A percentile compares a stretch with the other conserved stretches of the same genome.
These are phyloP conservation scores for Chimonanthus salicifolius DNA, from an alignment of 164 flowering plant genomes.

Conservation along the genomic window DNA sequence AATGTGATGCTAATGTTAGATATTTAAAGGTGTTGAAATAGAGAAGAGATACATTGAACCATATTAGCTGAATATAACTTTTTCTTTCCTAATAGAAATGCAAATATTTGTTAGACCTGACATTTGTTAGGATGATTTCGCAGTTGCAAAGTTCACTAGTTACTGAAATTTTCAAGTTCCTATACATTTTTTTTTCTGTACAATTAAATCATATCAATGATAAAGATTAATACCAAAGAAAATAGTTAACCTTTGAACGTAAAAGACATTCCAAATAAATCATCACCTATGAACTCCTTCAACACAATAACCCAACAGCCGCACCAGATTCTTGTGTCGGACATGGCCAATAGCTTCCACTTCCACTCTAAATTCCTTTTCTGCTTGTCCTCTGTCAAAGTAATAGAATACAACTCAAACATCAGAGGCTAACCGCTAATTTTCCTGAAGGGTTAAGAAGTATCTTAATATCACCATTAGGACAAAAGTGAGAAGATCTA, in stretches of 20 bases:
- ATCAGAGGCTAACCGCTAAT: not conserved
- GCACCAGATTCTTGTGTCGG: constrained; percentile 19
- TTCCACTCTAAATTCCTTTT: constrained; percentile 23
- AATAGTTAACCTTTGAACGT: not conserved
- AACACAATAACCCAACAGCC: constrained; percentile 19
- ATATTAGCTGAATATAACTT: no score
- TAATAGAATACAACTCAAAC: constrained; percentile 1
- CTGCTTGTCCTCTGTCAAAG: constrained; percentile 16
- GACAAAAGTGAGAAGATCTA: not conserved
- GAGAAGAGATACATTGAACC: not conserved
- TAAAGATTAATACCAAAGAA: no score
- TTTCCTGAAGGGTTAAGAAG: not conserved
- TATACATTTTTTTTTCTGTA: no score
- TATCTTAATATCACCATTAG: not conserved
- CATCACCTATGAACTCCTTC: constrained; percentile 20
- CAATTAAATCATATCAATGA: not conserved
- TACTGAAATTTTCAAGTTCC: not conserved
- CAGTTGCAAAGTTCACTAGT: not conserved
- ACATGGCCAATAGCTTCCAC: constrained; percentile 24
- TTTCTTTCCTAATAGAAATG: not conserved
- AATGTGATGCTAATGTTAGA: not conserved
- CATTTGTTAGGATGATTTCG: no score
- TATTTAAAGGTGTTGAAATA: not conserved
- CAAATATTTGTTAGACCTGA: not conserved
- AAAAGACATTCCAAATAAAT: not conserved